phyloP scores from a whole-genome alignment of 345 rosid genomes.

The Eucalyptus coolabah region DNA sequence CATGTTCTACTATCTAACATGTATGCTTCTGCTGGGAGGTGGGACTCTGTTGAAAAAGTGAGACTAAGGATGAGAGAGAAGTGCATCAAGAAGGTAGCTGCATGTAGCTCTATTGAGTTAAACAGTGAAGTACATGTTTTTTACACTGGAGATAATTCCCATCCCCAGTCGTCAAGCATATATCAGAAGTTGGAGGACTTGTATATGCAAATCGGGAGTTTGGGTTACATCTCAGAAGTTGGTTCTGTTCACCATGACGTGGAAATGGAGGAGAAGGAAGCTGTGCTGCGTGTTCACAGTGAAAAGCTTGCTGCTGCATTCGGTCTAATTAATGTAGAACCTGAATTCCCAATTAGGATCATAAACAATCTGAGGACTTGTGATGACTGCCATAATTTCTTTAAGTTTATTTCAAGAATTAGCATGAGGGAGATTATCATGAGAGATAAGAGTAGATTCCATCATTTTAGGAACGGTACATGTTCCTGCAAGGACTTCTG shows the following conservation, averaged over 20 bases:
- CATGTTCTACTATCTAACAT: slow-evolving; percentile 41
- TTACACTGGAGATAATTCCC: slow-evolving; percentile 46
- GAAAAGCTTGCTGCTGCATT: too few relatives aligned
- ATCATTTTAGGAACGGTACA: too few relatives aligned
- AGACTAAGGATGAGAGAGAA: slow-evolving; percentile 29
- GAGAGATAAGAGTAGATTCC: too few relatives aligned
- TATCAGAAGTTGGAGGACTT: slow-evolving; percentile 27
- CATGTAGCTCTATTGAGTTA: slow-evolving; percentile 42
- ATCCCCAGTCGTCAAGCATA: slow-evolving; percentile 30
- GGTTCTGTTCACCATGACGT: slow-evolving; percentile 42
- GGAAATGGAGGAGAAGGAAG: slow-evolving; percentile 57
- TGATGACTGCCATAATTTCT: too few relatives aligned
- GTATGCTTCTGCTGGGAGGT: slow-evolving; percentile 33
- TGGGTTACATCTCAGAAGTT: slow-evolving; percentile 42
- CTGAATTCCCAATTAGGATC: too few relatives aligned
- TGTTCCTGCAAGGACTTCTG: too few relatives aligned
- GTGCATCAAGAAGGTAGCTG: slow-evolving; percentile 31
- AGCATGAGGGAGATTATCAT: too few relatives aligned
- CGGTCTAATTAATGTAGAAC: too few relatives aligned
- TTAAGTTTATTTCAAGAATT: too few relatives aligned
- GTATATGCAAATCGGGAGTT: slow-evolving; percentile 21
- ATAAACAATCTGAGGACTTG: too few relatives aligned
- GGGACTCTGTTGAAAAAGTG: slow-evolving; percentile 34
- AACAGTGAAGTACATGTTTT: slow-evolving; percentile 34
- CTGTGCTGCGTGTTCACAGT: slow-evolving; percentile 2